phyloP scores from a whole-genome alignment of 2,329 filamentous ascomycete species.

The Pestalotiopsis sp. region DNA sequence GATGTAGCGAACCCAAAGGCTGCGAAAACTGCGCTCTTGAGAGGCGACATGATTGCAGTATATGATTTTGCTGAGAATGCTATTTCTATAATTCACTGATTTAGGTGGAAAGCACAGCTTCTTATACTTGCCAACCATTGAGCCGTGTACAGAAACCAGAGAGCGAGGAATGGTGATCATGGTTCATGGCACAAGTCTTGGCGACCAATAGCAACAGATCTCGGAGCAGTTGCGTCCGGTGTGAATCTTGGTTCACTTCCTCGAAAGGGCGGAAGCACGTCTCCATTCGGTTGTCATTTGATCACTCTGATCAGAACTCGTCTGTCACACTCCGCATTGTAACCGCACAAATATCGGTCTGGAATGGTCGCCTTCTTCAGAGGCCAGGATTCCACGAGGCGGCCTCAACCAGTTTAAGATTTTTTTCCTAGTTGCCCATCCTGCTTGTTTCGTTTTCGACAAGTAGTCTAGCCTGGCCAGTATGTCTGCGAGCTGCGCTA shows the following conservation, averaged over 20 bases:
- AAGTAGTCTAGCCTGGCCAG: not conserved
- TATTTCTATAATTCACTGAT: not conserved
- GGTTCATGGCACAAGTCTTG: not conserved
- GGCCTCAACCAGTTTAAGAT: not conserved
- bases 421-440: not conserved
- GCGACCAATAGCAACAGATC: not conserved
- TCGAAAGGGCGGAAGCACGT: not conserved
- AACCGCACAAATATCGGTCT: not conserved
- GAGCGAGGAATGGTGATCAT: not conserved
- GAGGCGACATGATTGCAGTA: not conserved
- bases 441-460: not conserved
- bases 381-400: not conserved
- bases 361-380: not conserved
- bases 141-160: too few species aligned
- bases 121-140: not conserved
- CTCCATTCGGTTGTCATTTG: not conserved
- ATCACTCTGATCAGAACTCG: not conserved
- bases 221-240: conserved; percentile 1
- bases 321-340: not conserved
- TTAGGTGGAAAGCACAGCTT: not conserved
- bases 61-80: not conserved
- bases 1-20: not conserved
- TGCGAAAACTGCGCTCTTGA: not conserved
- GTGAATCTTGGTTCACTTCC: not conserved
- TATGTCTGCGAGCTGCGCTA: not conserved